Base-by-base conservation (phyloP, 2,329 filamentous ascomycete species). In the Venturia nashicola region DNA sequence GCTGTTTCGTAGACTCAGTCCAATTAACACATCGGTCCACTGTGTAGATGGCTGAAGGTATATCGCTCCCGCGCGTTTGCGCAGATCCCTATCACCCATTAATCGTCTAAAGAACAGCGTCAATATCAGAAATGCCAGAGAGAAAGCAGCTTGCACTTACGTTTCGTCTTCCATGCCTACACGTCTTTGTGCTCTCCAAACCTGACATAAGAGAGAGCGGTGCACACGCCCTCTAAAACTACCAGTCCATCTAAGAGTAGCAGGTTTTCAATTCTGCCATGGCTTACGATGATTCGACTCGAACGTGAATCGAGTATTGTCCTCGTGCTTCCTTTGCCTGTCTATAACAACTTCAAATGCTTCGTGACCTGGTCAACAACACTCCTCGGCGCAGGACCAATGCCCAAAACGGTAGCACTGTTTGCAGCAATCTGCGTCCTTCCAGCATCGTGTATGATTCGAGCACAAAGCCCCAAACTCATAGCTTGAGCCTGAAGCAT, bases 361-460 rank as follows among this genome's bases (percentile, higher is more conserved):
- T 91, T 90, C 5, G 92, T 96, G 66, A 99, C 86, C 74, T 87
- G 79, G 74, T 99, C 91, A 61, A 99, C 86, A 64, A 92, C 79
- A 70, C 89, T 92, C 80, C 88, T 92, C 0, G 93, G 93, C 34
- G 88, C 93, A 65, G 85, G 77, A 42, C 77, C 79, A 65, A 82
- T 86, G 0, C 94, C 94, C 61, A 99, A 79, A 51, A 99, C 94
- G 0, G 94, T 99, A 74, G 90, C 83, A 74, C 91, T 97, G 20
- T 94, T 93, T 54, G 89, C 86, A 62, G 91, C 92, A 75, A 99
- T 97, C 83, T 99, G 94, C 57, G 94, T 99, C 66, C 94, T 84
- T 16, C 94, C 94, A n/a, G 94, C 94, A 76, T 99, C 94, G 71
- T 90, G 87, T 68, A 99, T 93, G 62, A 96, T 86, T 74, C 93